These are phyloP conservation scores for Straminergon stramineum DNA, from an alignment of 225 moss, liverwort and hornwort species.

Conservation along the genomic window DNA sequence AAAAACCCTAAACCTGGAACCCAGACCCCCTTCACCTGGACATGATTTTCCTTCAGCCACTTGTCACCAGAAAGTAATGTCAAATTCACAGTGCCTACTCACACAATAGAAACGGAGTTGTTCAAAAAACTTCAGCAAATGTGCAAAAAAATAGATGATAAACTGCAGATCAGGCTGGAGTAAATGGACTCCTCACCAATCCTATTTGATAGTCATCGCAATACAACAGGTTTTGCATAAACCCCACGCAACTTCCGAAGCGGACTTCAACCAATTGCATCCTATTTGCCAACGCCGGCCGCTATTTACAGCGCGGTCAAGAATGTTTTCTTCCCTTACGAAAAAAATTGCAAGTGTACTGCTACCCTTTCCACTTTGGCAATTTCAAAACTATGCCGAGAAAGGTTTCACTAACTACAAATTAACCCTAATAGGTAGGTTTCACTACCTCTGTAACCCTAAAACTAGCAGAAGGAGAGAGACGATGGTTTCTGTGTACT, in stretches of 20 bases:
- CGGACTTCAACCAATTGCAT: neutral
- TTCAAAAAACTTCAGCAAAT: neutral
- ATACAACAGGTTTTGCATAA: neutral
- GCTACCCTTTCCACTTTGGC: neutral
- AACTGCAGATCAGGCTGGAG: neutral
- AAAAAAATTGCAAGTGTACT: neutral
- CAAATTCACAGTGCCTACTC: neutral
- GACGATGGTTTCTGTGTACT: neutral
- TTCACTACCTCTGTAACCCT: neutral
- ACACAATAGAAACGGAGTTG: neutral
- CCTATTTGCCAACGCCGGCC: neutral
- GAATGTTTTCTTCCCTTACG: neutral
- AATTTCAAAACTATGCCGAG: conserved; percentile 8
- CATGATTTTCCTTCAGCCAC: neutral
- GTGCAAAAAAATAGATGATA: neutral
- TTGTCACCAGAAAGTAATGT: neutral
- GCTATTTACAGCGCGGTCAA: neutral
- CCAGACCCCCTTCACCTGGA: neutral
- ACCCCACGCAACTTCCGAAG: neutral
- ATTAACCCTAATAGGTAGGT: neutral
- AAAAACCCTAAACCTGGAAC: neutral
- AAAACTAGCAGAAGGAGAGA: neutral
- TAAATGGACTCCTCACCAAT: neutral
- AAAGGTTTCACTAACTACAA: neutral
- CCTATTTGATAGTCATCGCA: neutral